Conservation (phyloP, 257 asterid species). For the Solanum medicagineum region DNA sequence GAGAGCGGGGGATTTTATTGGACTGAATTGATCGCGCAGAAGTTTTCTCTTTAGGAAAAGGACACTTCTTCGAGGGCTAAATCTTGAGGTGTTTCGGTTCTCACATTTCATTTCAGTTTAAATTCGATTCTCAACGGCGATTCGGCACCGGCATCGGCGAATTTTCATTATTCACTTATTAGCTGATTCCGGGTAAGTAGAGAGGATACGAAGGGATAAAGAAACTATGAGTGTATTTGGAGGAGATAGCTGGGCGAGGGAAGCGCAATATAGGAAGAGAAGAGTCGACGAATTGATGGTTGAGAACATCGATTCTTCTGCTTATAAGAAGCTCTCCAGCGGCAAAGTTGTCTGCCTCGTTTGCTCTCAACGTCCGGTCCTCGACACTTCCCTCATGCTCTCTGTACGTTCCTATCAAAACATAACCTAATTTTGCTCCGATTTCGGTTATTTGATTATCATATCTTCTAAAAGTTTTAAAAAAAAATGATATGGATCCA, state of each 20-base stretch:
- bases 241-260: slow-evolving; percentile 74
- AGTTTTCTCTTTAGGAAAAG: too few relatives aligned
- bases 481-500: not conserved
- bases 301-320: slow-evolving; percentile 35
- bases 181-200: not conserved
- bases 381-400: slow-evolving; percentile 48
- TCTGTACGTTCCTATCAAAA: slow-evolving; percentile 26
- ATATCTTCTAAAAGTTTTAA: not conserved
- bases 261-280: slow-evolving; percentile 57
- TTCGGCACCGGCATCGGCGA: not conserved
- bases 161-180: not conserved
- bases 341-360: slow-evolving; percentile 60
- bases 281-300: slow-evolving; percentile 48
- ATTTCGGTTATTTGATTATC: not conserved
- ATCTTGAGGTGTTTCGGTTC: too few relatives aligned
- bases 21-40: too few relatives aligned
- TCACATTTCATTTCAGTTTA: too few relatives aligned
- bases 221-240: slow-evolving; percentile 62
- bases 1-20: too few relatives aligned
- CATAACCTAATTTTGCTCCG: not conserved
- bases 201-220: not conserved
- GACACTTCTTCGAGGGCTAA: too few relatives aligned
- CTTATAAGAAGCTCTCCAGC: slow-evolving; percentile 42
- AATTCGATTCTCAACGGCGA: not conserved
- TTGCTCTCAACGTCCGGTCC: slow-evolving; percentile 51